Percentiles rank a stretch among this genome's conserved stretches.
Conservation (phyloP, 345 rosid genomes). For the Linum trigynum region DNA sequence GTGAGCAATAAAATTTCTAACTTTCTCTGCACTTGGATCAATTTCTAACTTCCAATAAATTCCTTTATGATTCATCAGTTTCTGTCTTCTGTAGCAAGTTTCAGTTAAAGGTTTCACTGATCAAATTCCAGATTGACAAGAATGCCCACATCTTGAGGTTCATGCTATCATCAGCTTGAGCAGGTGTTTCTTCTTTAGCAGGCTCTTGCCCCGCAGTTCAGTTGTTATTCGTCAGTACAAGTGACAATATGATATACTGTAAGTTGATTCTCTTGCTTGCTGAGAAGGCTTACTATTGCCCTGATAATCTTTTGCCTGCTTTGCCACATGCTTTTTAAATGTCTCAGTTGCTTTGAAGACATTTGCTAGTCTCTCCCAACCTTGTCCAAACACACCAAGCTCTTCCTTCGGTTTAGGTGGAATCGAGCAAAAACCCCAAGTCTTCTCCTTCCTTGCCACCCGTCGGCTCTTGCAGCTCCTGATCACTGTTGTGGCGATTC, state of each 20-base stretch:
- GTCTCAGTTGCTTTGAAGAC: slow-evolving; percentile 46
- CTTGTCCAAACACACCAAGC: slow-evolving; percentile 49
- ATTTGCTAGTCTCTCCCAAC: slow-evolving; percentile 49
- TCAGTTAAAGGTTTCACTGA: slow-evolving; percentile 19
- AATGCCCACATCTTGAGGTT: slow-evolving; percentile 32
- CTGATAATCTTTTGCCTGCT: slow-evolving; percentile 12
- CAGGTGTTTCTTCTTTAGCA: slow-evolving; percentile 46
- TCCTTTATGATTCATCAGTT: background rate
- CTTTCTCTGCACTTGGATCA: background rate
- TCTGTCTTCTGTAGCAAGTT: background rate
- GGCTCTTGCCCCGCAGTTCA: slow-evolving; percentile 19
- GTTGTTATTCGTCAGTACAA: background rate
- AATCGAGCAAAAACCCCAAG: slow-evolving; percentile 32
- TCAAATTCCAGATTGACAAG: slow-evolving; percentile 27
- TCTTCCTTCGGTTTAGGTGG: slow-evolving; percentile 39
- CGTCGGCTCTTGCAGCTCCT: slow-evolving; percentile 22
- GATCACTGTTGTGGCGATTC: slow-evolving; percentile 7
- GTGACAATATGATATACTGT: background rate
- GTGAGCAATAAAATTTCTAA: background rate
- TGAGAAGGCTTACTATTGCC: slow-evolving; percentile 13
- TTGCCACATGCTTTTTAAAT: slow-evolving; percentile 32
- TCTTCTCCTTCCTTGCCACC: slow-evolving; percentile 27
- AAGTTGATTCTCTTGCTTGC: background rate
- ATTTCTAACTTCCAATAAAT: background rate
- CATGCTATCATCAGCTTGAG: slow-evolving; percentile 42